Conservation (phyloP, 75 land plant species). For the Pinus albicaulis region DNA sequence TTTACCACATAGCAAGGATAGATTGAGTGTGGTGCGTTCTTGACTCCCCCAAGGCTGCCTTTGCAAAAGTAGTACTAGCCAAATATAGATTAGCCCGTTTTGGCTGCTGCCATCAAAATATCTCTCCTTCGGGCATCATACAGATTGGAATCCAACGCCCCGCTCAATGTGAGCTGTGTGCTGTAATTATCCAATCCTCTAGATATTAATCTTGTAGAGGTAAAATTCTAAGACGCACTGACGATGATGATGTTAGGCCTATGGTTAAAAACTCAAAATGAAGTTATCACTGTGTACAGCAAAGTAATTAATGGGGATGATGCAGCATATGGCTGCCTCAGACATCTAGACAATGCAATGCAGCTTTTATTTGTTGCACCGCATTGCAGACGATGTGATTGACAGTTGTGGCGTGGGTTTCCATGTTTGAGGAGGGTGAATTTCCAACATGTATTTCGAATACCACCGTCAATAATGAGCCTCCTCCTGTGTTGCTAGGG, state of each 20-base stretch:
- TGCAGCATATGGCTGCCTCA: neutral
- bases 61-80: neutral
- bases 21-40: constrained; percentile 68
- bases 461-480: constrained; percentile 66
- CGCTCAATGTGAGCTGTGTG: constrained; percentile 11
- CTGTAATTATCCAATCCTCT: too few species aligned
- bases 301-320: neutral
- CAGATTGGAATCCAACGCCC: constrained; percentile 12
- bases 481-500: neutral
- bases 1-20: constrained; percentile 40
- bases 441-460: constrained; percentile 61
- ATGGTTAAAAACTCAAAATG: neutral
- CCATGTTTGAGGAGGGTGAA: constrained; percentile 47
- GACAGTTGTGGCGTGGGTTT: constrained; percentile 46
- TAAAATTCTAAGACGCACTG: neutral
- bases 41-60: constrained; percentile 42
- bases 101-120: neutral
- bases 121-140: neutral
- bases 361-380: constrained; percentile 54
- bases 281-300: neutral
- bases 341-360: constrained; percentile 23
- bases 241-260: neutral
- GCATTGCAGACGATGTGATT: constrained; percentile 52
- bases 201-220: neutral
- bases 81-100: neutral